Evolutionary conservation across 2,329 filamentous ascomycete genomes (phyloP), one percentile per base, ranked within the genome.

Genomic region (Calcarisporium arbuscula): DNA sequence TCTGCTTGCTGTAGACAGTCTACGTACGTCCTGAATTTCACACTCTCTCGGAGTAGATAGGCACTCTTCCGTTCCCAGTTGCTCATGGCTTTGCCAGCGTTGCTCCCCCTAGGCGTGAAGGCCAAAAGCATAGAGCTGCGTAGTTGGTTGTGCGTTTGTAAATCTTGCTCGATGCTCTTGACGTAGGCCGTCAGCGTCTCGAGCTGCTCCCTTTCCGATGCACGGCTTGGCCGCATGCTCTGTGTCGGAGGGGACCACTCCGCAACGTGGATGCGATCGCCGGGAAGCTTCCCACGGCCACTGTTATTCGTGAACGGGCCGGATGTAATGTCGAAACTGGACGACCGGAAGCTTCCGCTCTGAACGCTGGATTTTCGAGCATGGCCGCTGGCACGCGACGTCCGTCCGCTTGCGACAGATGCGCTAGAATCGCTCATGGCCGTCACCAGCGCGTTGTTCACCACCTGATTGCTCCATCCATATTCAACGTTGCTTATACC

Each of bases 21-120:
- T 47, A 95, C 89, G 53, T 96, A 98, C 0, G 89, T 96, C 40
- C 83, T 73, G 64, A 95, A 96, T 61, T 96, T 96, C 59, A 96
- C 88, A 57, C 94, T 95, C 64, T 98, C 92, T 22, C 85, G 73
- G 10, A 96, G 70, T 26, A 98, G 65, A 55, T 96, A 95, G 19
- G 85, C 82, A 36, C 86, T 94, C 66, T 96, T 96, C 53, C 84
- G 80, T 67, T 98, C 89, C 90, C 92, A 98, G 60, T 98, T 98
- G 15, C 81, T 73, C 84, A 96, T 90, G 12, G 90, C 87, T 60
- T 84, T 89, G 42, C 67, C 68, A 12, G 81, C 76, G 51, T 96
- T 96, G 23, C 77, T 72, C 41, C 90, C 83, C 19, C 88, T 77
- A 4, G 87, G 84, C 11, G 86, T 88, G 56, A 94, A 96, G 8